Evolutionary conservation across 2,329 filamentous ascomycete genomes (phyloP), one percentile per base, ranked within the genome.

Genomic region (Fusarium kyushuense): DNA sequence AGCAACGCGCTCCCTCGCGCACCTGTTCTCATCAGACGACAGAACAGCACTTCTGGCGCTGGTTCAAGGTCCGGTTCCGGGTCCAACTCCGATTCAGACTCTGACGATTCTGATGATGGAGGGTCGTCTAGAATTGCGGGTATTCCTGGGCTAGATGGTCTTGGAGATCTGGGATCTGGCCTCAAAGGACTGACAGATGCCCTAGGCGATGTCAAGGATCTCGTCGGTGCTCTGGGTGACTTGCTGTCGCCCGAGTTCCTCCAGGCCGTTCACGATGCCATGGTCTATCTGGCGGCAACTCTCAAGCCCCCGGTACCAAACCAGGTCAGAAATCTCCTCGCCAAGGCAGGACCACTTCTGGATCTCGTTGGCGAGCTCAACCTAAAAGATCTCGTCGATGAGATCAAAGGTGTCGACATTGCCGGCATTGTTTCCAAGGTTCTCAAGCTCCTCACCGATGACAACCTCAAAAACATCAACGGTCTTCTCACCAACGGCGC

Each of bases 231-330:
- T 16, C 52, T 80, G 10, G 51, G 71, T 17, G 53, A 71, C 17
- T 70, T 83, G 1, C 63, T 81, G 4, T 80, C 69, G 17, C 66
- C 76, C 2, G 77, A 83, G 45, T 83, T 83, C 54, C 67, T 83
- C 17, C 62, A 80, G 13, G 78, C 75, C 2, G 53, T 82, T 5
- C 79, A 80, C 51, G 80, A 82, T 73, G 77, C 78, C 23, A 78
- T 83, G 69, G 68, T 81, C 29, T 79, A 80, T 61, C 77, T 83
- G 10, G 76, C 76, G 10, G 68, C 72, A 9, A 79, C 79, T 1
- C 70, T 83, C n/a, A 64, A 72, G 38, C 79, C 80, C 2, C 81
- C 81, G 4, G 76, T 75, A 6, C 76, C 79, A 16, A 67, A 67
- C 32, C 59, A 78, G 64, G 70, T 75, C 69, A 52, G 75, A 59